Percentiles rank a stretch among this genome's conserved stretches.
Conservation (phyloP, 768 basidiomycete genomes). For the Podaxis mareebaensis region DNA sequence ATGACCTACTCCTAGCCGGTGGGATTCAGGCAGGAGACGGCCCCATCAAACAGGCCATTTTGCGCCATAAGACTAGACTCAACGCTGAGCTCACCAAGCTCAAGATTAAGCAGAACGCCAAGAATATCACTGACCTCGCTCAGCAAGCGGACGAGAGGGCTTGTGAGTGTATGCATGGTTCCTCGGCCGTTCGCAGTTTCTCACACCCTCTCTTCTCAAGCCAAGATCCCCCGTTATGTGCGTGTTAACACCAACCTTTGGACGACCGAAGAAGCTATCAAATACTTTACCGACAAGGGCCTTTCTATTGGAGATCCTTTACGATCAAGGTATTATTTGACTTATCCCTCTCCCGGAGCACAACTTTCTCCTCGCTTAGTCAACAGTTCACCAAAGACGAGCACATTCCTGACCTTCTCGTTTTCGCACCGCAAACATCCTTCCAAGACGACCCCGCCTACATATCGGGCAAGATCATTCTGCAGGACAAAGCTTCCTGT, state of each 20-base stretch:
- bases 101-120: slow-evolving; percentile 75
- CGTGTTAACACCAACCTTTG: slow-evolving; percentile 78
- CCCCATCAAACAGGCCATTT: slow-evolving; percentile 82
- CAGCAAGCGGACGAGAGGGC: slow-evolving; percentile 60
- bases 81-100: slow-evolving; percentile 83
- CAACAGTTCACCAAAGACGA: slow-evolving; percentile 70
- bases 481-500: slow-evolving; percentile 98
- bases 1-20: slow-evolving; percentile 81
- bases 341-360: background rate
- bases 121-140: slow-evolving; percentile 64
- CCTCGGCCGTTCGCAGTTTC: slow-evolving; percentile 5
- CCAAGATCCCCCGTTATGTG: slow-evolving; percentile 78
- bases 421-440: slow-evolving; percentile 66
- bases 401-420: slow-evolving; percentile 81
- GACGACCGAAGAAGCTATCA: slow-evolving; percentile 64
- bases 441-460: slow-evolving; percentile 78
- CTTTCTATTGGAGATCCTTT: slow-evolving; percentile 55
- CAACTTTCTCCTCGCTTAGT: slow-evolving; percentile 30
- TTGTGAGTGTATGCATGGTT: slow-evolving; percentile 41
- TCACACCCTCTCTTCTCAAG: slow-evolving; percentile 36
- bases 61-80: slow-evolving; percentile 88
- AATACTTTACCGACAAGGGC: slow-evolving; percentile 55
- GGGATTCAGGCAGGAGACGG: slow-evolving; percentile 93
- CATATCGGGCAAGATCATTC: slow-evolving; percentile 76
- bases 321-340: slow-evolving; percentile 45